phyloP scores from a whole-genome alignment of 2,329 filamentous ascomycete genomes.

The Acarospora socialis region DNA sequence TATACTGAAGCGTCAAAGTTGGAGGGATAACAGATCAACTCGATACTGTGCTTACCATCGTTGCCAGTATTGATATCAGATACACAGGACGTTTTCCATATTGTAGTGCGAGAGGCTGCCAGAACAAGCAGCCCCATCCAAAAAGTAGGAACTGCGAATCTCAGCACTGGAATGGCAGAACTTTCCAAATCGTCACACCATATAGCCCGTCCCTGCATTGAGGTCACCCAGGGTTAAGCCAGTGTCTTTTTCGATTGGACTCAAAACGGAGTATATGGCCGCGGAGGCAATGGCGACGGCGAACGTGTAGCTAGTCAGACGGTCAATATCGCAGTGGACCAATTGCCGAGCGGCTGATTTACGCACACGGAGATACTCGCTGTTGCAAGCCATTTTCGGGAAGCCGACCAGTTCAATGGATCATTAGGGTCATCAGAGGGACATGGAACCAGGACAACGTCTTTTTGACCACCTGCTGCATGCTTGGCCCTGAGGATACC shows the following conservation, averaged over 20 bases:
- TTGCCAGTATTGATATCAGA: constrained; percentile 19
- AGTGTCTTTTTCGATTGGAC: constrained; percentile 28
- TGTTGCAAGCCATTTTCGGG: constrained; percentile 9
- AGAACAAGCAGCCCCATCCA: constrained; percentile 38
- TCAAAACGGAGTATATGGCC: constrained; percentile 23
- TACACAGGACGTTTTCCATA: constrained; percentile 27
- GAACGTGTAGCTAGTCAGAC: constrained; percentile 18
- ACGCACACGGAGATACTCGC: constrained; percentile 2
- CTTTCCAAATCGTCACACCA: constrained; percentile 16
- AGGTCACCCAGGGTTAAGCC: constrained; percentile 30
- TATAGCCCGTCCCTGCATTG: constrained; percentile 34
- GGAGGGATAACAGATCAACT: neutral
- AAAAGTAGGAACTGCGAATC: constrained; percentile 30
- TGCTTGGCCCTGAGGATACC: constrained; percentile 5
- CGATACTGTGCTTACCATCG: constrained; percentile 8
- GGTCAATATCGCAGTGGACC: no score
- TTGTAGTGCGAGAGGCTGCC: constrained; percentile 38
- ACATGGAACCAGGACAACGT: constrained; percentile 18
- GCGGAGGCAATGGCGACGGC: constrained; percentile 21
- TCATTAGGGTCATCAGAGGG: constrained; percentile 18
- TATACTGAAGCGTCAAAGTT: neutral
- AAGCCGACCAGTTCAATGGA: constrained; percentile 21
- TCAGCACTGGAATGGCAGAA: constrained; percentile 1
- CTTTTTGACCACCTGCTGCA: constrained; percentile 6
- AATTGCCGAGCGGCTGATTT: neutral